phyloP scores from a whole-genome alignment of 1,284 basidiomycete species.

The Dichomitus squalens region DNA sequence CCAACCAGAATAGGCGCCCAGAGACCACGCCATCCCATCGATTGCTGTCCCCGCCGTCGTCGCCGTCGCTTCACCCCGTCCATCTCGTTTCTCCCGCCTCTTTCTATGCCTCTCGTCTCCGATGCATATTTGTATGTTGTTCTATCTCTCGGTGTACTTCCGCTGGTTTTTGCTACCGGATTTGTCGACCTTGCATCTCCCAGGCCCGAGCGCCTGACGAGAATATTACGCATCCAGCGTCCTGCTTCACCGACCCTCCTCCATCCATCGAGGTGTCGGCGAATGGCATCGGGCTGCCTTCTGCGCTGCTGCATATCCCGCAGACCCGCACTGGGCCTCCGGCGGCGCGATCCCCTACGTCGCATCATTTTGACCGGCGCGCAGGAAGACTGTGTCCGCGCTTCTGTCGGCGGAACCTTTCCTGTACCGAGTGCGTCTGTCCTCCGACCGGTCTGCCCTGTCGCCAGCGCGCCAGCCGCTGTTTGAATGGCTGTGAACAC shows the following conservation, averaged over 20 bases:
- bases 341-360: not conserved
- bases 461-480: constrained; percentile 1
- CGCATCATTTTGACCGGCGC: constrained; percentile 2
- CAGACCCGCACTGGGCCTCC: not conserved
- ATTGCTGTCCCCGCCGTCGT: constrained; percentile 10
- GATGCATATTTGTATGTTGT: too few relatives aligned
- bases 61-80: not conserved
- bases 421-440: constrained; percentile 5
- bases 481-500: constrained; percentile 4
- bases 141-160: too few relatives aligned
- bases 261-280: constrained; percentile 11
- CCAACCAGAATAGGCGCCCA: constrained; percentile 12
- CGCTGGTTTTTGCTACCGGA: too few relatives aligned
- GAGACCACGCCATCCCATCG: constrained; percentile 19
- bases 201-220: not conserved
- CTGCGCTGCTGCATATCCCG: constrained; percentile 4
- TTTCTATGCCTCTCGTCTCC: not conserved
- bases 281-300: constrained; percentile 6
- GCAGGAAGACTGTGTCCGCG: constrained; percentile 11
- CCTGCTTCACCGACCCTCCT: constrained; percentile 9
- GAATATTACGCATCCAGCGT: constrained; percentile 8
- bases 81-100: not conserved
- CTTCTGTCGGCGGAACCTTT: constrained; percentile 13
- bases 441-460: constrained; percentile 4
- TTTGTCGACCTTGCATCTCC: too few relatives aligned